phyloP scores from a whole-genome alignment of 169 alveolate genomes.

The Amoebophrya sp. region DNA sequence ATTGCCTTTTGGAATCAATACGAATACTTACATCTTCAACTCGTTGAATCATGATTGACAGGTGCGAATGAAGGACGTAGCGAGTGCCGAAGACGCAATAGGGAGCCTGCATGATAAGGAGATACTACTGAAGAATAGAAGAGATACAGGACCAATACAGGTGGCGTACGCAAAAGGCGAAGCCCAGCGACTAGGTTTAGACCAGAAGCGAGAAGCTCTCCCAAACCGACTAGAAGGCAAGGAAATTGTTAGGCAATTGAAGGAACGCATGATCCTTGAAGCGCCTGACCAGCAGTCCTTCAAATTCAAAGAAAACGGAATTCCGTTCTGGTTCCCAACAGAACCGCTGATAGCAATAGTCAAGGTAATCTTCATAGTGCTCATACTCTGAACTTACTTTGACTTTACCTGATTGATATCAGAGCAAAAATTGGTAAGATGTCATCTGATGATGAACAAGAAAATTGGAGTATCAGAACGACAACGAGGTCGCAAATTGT shows the following conservation, averaged over 20 bases:
- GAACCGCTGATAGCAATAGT: background rate
- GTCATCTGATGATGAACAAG: too few species aligned
- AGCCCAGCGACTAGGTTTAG: background rate
- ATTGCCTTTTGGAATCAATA: too few species aligned
- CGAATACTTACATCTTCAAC: background rate
- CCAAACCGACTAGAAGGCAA: background rate
- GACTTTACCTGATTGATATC: too few species aligned
- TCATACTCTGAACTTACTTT: too few species aligned
- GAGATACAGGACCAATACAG: background rate
- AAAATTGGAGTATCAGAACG: too few species aligned
- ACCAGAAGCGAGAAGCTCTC: background rate
- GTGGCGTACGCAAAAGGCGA: background rate
- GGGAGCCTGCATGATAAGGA: background rate
- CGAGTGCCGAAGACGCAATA: background rate
- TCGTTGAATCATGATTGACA: background rate
- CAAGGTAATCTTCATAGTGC: too few species aligned
- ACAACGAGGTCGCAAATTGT: too few species aligned
- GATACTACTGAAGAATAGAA: background rate
- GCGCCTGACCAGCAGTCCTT: background rate
- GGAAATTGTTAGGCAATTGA: background rate
- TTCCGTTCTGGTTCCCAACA: background rate
- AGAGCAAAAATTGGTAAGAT: too few species aligned
- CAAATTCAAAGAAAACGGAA: background rate
- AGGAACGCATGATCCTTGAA: background rate
- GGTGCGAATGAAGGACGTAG: background rate